Percentiles rank a stretch among this genome's conserved stretches.
Conservation (phyloP, 768 basidiomycete species). For the Kwoniella dejecticola region DNA sequence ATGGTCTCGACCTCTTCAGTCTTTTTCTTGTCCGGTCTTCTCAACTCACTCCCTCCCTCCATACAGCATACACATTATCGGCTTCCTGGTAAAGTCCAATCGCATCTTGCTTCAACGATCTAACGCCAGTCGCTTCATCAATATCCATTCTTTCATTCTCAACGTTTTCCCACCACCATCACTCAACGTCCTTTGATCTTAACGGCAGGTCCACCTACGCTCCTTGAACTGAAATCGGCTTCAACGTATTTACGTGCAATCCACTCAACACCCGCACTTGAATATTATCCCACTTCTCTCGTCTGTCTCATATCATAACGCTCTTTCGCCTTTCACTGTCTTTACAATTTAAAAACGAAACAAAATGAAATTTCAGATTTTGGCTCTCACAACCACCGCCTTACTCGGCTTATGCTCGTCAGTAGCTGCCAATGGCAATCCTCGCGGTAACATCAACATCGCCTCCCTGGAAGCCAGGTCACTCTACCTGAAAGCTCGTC, state of each 20-base stretch:
- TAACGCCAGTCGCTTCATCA: background rate
- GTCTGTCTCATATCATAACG: background rate
- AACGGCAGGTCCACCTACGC: conserved; percentile 14
- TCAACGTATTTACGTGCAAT: no score
- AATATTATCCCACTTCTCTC: no score
- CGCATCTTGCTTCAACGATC: no score
- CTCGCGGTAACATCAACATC: background rate
- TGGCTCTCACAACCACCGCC: conserved; percentile 10
- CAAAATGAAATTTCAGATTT: conserved; percentile 13
- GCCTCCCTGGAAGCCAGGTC: conserved; percentile 3
- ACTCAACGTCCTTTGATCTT: conserved; percentile 15
- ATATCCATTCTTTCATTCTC: background rate
- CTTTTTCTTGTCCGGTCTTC: no score
- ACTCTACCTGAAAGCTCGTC: conserved; percentile 12
- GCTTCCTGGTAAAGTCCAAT: no score
- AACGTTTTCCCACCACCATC: background rate
- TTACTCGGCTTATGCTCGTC: conserved; percentile 14
- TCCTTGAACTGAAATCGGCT: background rate
- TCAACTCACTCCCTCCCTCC: no score
- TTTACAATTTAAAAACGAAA: conserved; percentile 3
- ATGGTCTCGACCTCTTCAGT: no score
- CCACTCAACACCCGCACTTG: background rate
- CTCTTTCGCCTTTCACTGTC: background rate
- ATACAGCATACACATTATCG: no score
- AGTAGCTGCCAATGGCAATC: background rate